Conservation (phyloP, 352 stramenopile genomes). For the Globisporangium radiosum region DNA sequence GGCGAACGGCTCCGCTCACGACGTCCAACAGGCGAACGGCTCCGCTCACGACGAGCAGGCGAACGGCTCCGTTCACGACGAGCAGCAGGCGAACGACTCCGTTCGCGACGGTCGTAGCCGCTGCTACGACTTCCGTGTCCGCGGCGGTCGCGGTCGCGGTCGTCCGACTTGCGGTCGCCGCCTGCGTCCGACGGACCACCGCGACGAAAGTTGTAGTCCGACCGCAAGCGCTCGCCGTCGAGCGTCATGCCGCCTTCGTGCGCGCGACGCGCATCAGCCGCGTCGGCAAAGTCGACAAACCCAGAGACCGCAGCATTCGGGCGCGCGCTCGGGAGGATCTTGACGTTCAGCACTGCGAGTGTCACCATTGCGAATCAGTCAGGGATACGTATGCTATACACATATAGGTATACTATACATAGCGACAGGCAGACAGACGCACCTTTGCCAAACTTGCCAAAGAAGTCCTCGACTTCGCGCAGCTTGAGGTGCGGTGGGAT, state of each 20-base stretch:
- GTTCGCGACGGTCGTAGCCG: conserved; percentile 6
- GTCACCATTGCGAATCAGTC: too few species aligned
- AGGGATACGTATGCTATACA: neutral
- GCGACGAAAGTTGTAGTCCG: conserved; percentile 50
- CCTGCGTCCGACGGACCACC: neutral
- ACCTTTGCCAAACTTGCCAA: conserved; percentile 49
- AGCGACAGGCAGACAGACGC: neutral
- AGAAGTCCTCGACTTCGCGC: conserved; percentile 46
- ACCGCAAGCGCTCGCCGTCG: conserved; percentile 31
- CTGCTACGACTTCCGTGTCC: neutral
- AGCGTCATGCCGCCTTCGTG: conserved; percentile 37
- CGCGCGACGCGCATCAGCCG: conserved; percentile 31
- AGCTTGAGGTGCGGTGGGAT: conserved; percentile 60
- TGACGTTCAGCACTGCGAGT: conserved; percentile 45
- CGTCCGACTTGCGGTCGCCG: neutral
- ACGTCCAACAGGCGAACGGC: conserved; percentile 6
- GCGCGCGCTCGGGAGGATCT: conserved; percentile 40
- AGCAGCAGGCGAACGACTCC: conserved; percentile 3
- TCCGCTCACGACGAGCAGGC: conserved; percentile 7
- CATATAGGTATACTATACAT: neutral
- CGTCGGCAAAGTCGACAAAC: conserved; percentile 51
- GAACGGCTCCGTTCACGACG: neutral
- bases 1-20: conserved; percentile 9
- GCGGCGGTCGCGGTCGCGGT: neutral
- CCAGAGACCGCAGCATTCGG: conserved; percentile 51